These are phyloP conservation scores for Pythium scleroteichum DNA, from an alignment of 352 stramenopile genomes.

Conservation along the genomic window DNA sequence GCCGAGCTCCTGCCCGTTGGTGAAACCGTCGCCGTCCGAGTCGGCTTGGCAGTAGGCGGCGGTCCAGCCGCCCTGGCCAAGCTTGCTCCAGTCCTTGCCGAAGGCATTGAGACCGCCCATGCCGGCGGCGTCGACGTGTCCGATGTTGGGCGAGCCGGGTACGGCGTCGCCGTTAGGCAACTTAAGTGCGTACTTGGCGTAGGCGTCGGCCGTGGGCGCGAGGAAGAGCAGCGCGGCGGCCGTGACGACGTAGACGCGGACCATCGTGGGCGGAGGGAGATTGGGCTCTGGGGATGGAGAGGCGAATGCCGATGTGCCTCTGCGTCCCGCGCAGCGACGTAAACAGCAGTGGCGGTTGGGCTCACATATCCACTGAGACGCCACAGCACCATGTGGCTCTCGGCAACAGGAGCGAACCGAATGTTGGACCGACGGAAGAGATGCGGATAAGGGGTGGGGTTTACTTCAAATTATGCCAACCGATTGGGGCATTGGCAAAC, in stretches of 20 bases:
- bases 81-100: slow-evolving; percentile 36
- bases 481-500: no score
- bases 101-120: slow-evolving; percentile 36
- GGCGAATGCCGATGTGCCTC: background rate
- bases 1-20: slow-evolving; percentile 84
- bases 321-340: no score
- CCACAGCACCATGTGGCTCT: slow-evolving; percentile 11
- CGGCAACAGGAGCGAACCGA: slow-evolving; percentile 13
- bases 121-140: slow-evolving; percentile 35
- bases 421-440: slow-evolving; percentile 4
- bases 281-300: background rate
- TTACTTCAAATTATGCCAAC: no score
- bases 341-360: background rate
- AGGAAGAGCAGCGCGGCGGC: background rate
- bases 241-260: background rate
- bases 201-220: slow-evolving; percentile 16
- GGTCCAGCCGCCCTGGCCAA: slow-evolving; percentile 34
- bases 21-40: slow-evolving; percentile 77
- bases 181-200: slow-evolving; percentile 23
- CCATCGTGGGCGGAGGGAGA: background rate
- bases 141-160: slow-evolving; percentile 27
- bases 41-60: slow-evolving; percentile 53
- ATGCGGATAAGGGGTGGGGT: no score
- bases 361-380: background rate
- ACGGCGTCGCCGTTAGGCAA: slow-evolving; percentile 41